These are phyloP conservation scores for Fusarium burgessii DNA, from an alignment of 2,329 filamentous ascomycete genomes.

Conservation along the genomic window DNA sequence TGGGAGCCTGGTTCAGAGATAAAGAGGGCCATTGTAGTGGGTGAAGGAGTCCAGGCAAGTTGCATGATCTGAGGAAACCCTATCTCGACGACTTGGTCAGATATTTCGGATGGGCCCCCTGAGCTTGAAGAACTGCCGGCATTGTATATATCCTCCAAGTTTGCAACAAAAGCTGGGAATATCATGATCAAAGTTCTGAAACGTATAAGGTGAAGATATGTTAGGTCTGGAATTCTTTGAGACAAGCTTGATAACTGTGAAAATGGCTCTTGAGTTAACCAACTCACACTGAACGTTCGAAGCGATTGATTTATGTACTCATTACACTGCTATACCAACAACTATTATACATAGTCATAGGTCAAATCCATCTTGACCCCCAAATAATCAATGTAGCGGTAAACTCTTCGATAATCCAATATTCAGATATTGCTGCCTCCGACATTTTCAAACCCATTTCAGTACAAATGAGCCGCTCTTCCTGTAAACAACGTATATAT, in stretches of 20 bases:
- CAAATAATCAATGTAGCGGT: not conserved
- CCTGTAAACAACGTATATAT: not conserved
- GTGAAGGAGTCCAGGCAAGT: slow-evolving; percentile 26
- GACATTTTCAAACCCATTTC: not conserved
- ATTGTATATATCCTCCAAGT: slow-evolving; percentile 3
- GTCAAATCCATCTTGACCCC: too few relatives aligned
- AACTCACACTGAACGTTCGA: not conserved
- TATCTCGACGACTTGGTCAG: slow-evolving; percentile 20
- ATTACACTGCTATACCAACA: rapidly evolving
- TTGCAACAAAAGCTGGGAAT: slow-evolving; percentile 25
- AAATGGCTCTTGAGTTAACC: not conserved
- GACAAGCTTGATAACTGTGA: not conserved
- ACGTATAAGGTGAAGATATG: rapidly evolving
- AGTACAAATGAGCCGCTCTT: not conserved
- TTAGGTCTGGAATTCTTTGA: too few relatives aligned
- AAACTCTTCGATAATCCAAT: too few relatives aligned
- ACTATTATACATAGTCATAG: not conserved
- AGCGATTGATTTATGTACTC: not conserved
- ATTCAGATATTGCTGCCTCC: not conserved
- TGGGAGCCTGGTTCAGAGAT: slow-evolving; percentile 7
- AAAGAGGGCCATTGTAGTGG: slow-evolving; percentile 16
- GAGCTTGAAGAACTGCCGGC: not conserved
- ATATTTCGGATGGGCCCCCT: slow-evolving; percentile 2
- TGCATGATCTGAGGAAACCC: slow-evolving; percentile 35
- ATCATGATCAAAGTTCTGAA: slow-evolving; percentile 4